Base-by-base conservation (phyloP, 352 stramenopile species). In the Blastocystis sp. region DNA sequence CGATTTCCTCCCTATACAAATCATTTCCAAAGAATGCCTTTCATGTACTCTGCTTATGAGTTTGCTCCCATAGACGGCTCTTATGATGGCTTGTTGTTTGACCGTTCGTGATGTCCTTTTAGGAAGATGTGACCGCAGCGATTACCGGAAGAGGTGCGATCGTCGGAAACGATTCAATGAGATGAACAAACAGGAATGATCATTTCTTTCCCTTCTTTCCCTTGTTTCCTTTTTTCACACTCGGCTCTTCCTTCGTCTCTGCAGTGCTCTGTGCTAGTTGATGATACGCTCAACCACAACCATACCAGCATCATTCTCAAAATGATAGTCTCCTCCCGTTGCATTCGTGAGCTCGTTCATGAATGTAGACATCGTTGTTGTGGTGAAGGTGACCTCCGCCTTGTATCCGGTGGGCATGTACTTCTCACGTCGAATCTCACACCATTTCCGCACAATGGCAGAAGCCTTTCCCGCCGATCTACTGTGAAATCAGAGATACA, bases 321-420 rank as follows among this genome's bases (percentile, higher is more conserved):
- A 78, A 42, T 32, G 65, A 40, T 38, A 78, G 21, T 46, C 44
- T 40, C 65, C 65, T 40, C 42, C 42, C 36, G 65, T 78, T 18
- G 36, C 65, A 24, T 38, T 14, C 36, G 65, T 78, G 8, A 78
- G 32, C 4, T 78, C 65, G 36, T 78, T 78, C 65, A 78, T 78
- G 32, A 78, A 78, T 2, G 65, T 59, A 16, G 42, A 21, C 65
- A 78, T 78, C 36, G 65, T 78, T 27, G 65, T 78, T 2, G 65
- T 78, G 29, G 65, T 61, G 32, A 78, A 78, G 9, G 65, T 42
- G 16, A 78, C 65, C 36, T 78, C 65, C 4, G 46, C 65, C 24
- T 59, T 57, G 42, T 78, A 78, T 14, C 56, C 65, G 2, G 38
- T 78, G 6, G 65, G 34, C 9, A 32, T 59, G 27, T 78, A 78